These are phyloP conservation scores for Diaporthe sp. DNA, from an alignment of 2,329 filamentous ascomycete species.

Conservation along the genomic window DNA sequence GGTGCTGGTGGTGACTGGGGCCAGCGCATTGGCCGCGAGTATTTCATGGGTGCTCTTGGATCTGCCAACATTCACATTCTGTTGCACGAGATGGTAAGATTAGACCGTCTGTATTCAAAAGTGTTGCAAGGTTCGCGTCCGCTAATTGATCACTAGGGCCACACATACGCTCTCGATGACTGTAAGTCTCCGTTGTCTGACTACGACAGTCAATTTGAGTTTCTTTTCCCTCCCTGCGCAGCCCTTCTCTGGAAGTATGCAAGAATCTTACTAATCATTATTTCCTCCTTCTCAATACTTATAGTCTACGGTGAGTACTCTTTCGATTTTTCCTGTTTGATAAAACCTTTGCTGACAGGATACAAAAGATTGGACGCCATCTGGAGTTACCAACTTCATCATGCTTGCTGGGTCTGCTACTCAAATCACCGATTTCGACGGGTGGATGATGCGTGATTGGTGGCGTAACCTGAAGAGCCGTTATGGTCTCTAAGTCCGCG, in stretches of 20 bases:
- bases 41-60: slow-evolving; percentile 51
- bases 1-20: slow-evolving; percentile 60
- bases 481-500: not conserved
- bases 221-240: not conserved
- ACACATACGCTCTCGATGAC: slow-evolving; percentile 17
- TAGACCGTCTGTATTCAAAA: too few species aligned
- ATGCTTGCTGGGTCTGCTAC: slow-evolving; percentile 56
- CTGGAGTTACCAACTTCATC: slow-evolving; percentile 53
- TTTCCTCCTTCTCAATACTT: not conserved
- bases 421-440: slow-evolving; percentile 58
- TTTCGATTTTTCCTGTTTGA: too few species aligned
- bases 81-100: slow-evolving; percentile 9
- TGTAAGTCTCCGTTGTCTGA: not conserved
- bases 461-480: slow-evolving; percentile 43
- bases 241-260: too few species aligned
- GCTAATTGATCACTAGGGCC: not conserved
- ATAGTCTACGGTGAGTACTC: slow-evolving; percentile 5
- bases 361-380: slow-evolving; percentile 49
- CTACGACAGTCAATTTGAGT: not conserved
- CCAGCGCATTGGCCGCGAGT: slow-evolving; percentile 55
- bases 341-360: not conserved
- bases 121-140: not conserved
- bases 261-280: not conserved
- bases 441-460: slow-evolving; percentile 61
- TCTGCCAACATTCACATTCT: slow-evolving; percentile 53